Base-by-base conservation (phyloP, 768 basidiomycete species). In the Tulasnella sp. region DNA sequence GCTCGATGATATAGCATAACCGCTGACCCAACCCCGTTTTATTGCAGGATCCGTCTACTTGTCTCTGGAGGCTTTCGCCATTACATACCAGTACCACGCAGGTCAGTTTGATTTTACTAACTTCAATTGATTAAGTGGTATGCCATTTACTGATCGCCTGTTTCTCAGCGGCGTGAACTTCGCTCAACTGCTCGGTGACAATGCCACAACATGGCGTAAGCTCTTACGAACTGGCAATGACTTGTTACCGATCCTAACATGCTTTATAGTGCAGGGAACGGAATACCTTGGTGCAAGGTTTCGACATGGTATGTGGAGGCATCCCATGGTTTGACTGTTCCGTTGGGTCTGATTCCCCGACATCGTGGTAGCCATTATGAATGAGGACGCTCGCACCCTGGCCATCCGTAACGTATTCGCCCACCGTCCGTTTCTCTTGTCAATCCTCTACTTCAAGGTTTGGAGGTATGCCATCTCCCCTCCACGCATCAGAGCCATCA, bases 141-240 rank as follows among this genome's bases (percentile, higher is more conserved):
- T n/a, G n/a, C n/a, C 10, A 4, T 3, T 5, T 26, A 50, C 49
- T 50, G 4, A 17, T 50, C 19, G 51, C 8, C 29, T 27, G 13
- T 21, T 52, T 26, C 48, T 50, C 32, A 59, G 47, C 26, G 50
- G 58, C 17, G 47, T 48, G 4, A 47, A 59, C 47, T 59, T 59
- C 47, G 27, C 58, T 4, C 15, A 26, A 10, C 24, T 59, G n/a
- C 32, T 49, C 23, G 45, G 58, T 13, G 48, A 34, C 42, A 49
- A 59, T 17, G 58, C 58, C 3, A 59, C 49, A 30, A 30, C 49
- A 13, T 59, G 58, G 58, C 29, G 58, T 59, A 59, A 26, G 58
- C n/a, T 42, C n/a, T 3, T 32, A 15, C 27, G 2, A n/a, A 11
- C 10, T 30, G 10, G 2, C 29, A 3, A 9, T 3, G 23, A 30